A percentile compares a stretch with the other conserved stretches of the same genome.
Conservation (phyloP, 192 early-diverging fungal genomes). For the Backusella westeae region DNA sequence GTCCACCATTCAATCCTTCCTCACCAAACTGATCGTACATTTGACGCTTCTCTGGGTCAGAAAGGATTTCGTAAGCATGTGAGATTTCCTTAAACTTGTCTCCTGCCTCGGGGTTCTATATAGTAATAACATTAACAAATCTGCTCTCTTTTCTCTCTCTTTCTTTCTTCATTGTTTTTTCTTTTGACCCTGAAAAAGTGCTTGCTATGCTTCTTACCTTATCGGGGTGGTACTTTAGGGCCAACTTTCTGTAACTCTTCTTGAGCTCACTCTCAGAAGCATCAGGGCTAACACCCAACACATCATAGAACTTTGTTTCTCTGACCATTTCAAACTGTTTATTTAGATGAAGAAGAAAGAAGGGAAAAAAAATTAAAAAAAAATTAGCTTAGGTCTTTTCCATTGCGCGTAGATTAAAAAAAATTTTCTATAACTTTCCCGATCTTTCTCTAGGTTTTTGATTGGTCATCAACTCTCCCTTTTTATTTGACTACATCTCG, state of each 20-base stretch:
- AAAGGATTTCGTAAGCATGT: constrained; percentile 96
- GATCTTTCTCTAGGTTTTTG: background rate
- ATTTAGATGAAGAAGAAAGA: constrained; percentile 23
- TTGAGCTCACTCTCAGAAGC: constrained; percentile 87
- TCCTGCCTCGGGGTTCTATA: constrained; percentile 81
- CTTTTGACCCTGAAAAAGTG: background rate
- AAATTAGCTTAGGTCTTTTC: background rate
- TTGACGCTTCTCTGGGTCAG: constrained; percentile 87
- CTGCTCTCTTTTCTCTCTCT: background rate
- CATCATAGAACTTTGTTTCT: constrained; percentile 92
- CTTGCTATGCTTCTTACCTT: constrained; percentile 47
- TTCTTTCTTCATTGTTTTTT: background rate
- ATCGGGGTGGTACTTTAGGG: constrained; percentile 87
- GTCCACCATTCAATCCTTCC: constrained; percentile 82
- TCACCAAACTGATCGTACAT: constrained; percentile 96
- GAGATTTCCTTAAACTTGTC: constrained; percentile 99
- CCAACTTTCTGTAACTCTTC: constrained; percentile 98
- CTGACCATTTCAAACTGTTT: constrained; percentile 40
- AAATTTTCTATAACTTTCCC: background rate
- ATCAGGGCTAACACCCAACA: constrained; percentile 74
- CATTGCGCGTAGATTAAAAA: background rate
- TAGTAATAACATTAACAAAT: background rate
- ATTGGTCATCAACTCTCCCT: background rate
- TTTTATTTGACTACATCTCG: background rate
- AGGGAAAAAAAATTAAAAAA: constrained; percentile 2